Evolutionary conservation across 352 stramenopile genomes (phyloP), one percentile per base, ranked within the genome.

Genomic region (Globisporangium okanoganense): DNA sequence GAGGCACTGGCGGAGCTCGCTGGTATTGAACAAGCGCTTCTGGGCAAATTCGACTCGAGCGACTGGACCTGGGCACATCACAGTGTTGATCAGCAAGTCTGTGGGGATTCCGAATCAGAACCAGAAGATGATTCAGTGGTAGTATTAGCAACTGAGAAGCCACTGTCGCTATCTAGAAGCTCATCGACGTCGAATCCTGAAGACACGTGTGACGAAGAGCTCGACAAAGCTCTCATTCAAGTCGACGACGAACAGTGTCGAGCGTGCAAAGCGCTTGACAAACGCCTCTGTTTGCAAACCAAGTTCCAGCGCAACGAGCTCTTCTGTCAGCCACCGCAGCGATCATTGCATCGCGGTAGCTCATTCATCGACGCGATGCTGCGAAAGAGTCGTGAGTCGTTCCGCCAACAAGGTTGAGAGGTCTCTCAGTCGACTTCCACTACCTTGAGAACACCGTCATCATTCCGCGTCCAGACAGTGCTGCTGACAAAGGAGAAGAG

Each of bases 121-220:
- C 29, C 24, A 12, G 25, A 53, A 14, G 25, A 35, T n/a, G 47
- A 22, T 20, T 13, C 14, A 3, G 16, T 13, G 25, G 7, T 22
- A 12, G 24, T 29, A 8, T 2, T 1, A n/a, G 36, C 22, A 45
- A 18, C 3, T 20, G 16, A 3, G 8, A 53, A 36, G 16, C 47
- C 14, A 4, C 5, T 14, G 13, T 9, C 25, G 24, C 47, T 53
- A 0, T 24, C 45, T 50, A 59, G 29, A 16, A 38, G 3, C 16
- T 18, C 16, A 24, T 55, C 56, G 1, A 22, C 29, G 10, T 62
- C 45, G 3, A 49, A 41, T 5, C 20, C 29, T 3, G 56, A 62
- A 22, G 56, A 62, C 22, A 62, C 56, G 20, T 62, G 56, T 25
- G 45, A 62, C 45, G 56, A 62, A 48, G 56, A 62, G 56, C 24